Evolutionary conservation across 768 basidiomycete species (phyloP).

Genomic region (Mycena sanguinolenta): DNA sequence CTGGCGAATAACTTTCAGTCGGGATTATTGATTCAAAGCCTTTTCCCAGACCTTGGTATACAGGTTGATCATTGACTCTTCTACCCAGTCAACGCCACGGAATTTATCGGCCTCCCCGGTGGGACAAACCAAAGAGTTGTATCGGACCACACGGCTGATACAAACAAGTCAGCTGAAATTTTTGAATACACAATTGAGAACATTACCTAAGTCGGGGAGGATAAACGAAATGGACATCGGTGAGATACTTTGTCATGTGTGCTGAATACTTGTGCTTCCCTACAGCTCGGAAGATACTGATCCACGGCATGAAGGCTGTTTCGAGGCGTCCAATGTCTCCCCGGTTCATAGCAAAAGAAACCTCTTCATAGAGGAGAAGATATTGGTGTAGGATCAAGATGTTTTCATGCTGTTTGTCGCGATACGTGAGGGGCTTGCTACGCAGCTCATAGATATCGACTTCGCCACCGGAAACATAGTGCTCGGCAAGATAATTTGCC

Average conservation of each 20-base stretch:
- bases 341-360: constrained; percentile 44
- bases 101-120: neutral
- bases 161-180: neutral
- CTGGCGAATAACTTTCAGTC: too few species aligned
- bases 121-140: neutral
- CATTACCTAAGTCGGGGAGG: neutral
- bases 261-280: constrained; percentile 46
- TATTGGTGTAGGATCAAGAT: constrained; percentile 42
- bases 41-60: neutral
- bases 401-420: constrained; percentile 48
- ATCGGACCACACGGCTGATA: neutral
- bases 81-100: neutral
- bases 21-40: too few species aligned
- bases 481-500: constrained; percentile 28
- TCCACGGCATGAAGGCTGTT: constrained; percentile 35
- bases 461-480: constrained; percentile 29
- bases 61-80: neutral
- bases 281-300: constrained; percentile 38
- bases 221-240: neutral
- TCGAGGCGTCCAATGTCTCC: constrained; percentile 25
- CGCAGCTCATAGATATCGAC: neutral
- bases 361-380: constrained; percentile 49
- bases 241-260: too few species aligned
- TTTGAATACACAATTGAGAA: neutral
- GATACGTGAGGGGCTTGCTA: neutral